Conservation (phyloP, 192 early-diverging fungal genomes). For the Coemansia sp. region DNA sequence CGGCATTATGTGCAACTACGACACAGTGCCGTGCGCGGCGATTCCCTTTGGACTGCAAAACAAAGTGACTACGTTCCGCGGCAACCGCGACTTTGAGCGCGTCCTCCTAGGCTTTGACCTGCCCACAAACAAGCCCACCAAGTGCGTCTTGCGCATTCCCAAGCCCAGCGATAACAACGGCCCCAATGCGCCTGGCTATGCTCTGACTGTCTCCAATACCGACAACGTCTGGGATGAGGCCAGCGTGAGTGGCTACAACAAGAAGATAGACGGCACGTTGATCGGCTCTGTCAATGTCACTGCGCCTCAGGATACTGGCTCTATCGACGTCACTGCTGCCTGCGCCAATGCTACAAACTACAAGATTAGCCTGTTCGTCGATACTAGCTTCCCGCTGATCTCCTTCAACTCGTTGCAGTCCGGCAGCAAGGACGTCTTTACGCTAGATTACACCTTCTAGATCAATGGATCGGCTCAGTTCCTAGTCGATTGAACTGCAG, state of each 20-base stretch:
- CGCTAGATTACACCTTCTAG: constrained; percentile 17
- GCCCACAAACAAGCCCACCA: constrained; percentile 20
- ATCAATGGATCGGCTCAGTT: too few relatives aligned
- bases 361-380: constrained; percentile 47
- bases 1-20: constrained; percentile 35
- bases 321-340: constrained; percentile 34
- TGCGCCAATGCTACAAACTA: constrained; percentile 26
- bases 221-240: constrained; percentile 50
- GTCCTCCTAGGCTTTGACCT: constrained; percentile 51
- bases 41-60: constrained; percentile 26
- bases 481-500: too few relatives aligned
- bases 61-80: constrained; percentile 34
- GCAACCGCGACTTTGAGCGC: constrained; percentile 53
- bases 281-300: constrained; percentile 25
- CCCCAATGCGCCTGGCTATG: constrained; percentile 5
- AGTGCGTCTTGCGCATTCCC: constrained; percentile 36
- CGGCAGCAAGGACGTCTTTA: constrained; percentile 34
- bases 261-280: constrained; percentile 22
- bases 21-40: constrained; percentile 32
- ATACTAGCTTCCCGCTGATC: constrained; percentile 24
- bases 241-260: constrained; percentile 38
- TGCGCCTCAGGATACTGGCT: neutral
- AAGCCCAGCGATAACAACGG: constrained; percentile 17
- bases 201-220: constrained; percentile 31
- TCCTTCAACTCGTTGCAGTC: constrained; percentile 50